Evolutionary conservation across 1,284 basidiomycete genomes (phyloP).

Genomic region (Pholiota adiposa): DNA sequence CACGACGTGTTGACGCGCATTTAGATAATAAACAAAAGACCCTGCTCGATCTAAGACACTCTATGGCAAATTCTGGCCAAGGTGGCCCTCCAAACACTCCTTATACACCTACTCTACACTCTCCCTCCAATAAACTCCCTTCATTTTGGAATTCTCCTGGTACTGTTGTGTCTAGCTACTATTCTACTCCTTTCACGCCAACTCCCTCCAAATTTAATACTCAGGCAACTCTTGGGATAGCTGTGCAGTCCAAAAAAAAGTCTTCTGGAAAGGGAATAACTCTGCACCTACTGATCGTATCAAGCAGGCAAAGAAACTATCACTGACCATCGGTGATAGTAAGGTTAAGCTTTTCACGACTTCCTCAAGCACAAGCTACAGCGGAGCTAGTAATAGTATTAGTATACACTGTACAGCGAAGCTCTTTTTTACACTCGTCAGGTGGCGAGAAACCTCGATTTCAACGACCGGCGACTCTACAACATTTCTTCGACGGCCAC

Average conservation of each 20-base stretch:
- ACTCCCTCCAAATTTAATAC: not conserved
- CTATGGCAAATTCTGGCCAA: not conserved
- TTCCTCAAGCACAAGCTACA: not conserved
- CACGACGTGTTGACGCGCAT: not conserved
- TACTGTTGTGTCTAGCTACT: not conserved
- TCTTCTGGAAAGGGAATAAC: too few species aligned
- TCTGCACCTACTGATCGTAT: too few species aligned
- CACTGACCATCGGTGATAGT: not conserved
- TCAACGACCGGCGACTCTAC: slow-evolving; percentile 1
- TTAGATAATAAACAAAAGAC: not conserved
- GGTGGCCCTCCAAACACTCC: not conserved
- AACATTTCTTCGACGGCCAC: slow-evolving; percentile 22
- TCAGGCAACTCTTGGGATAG: too few species aligned
- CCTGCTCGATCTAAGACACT: not conserved
- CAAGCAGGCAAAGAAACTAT: too few species aligned
- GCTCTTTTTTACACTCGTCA: not conserved
- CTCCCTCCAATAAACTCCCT: not conserved
- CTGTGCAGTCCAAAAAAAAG: too few species aligned
- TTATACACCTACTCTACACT: not conserved
- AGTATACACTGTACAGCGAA: too few species aligned
- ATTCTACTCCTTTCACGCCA: not conserved
- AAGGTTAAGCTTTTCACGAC: slow-evolving; percentile 1
- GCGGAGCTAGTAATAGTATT: too few species aligned
- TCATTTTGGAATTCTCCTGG: not conserved
- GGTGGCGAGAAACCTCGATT: not conserved